These are phyloP conservation scores for Eucalyptus brandiana DNA, from an alignment of 345 rosid species.

Conservation along the genomic window DNA sequence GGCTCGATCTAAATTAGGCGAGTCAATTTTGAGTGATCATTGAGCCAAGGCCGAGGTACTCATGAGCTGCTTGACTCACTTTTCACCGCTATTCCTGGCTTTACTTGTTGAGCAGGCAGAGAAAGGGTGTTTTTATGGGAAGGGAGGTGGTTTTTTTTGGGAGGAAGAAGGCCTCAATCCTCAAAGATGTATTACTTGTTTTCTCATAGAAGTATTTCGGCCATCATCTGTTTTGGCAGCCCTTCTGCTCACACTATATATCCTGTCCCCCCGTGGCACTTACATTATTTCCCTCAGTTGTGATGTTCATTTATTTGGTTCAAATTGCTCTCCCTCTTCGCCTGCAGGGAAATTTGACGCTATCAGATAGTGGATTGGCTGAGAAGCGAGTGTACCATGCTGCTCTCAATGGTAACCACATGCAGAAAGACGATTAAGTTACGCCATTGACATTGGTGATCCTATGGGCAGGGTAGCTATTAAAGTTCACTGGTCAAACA, in stretches of 20 bases:
- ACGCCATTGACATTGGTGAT: neutral
- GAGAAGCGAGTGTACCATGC: conserved; percentile 91
- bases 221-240: neutral
- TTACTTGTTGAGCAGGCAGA: neutral
- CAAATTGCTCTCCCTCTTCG: neutral
- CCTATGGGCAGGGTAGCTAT: neutral
- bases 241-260: neutral
- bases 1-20: neutral
- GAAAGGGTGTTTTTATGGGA: neutral
- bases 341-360: conserved; percentile 62
- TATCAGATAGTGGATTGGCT: conserved; percentile 71
- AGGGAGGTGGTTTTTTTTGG: neutral
- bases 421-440: conserved; percentile 49
- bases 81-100: neutral
- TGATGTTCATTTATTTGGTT: neutral
- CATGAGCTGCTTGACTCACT: neutral
- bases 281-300: neutral
- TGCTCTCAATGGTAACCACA: conserved; percentile 85
- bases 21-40: neutral
- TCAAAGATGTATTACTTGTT: neutral
- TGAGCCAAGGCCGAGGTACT: neutral
- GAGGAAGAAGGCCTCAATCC: neutral
- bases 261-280: neutral
- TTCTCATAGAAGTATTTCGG: neutral
- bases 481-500: neutral